Evolutionary conservation across 2,329 filamentous ascomycete genomes (phyloP), one percentile per base, ranked within the genome.

Genomic region (Aulographum hederae): DNA sequence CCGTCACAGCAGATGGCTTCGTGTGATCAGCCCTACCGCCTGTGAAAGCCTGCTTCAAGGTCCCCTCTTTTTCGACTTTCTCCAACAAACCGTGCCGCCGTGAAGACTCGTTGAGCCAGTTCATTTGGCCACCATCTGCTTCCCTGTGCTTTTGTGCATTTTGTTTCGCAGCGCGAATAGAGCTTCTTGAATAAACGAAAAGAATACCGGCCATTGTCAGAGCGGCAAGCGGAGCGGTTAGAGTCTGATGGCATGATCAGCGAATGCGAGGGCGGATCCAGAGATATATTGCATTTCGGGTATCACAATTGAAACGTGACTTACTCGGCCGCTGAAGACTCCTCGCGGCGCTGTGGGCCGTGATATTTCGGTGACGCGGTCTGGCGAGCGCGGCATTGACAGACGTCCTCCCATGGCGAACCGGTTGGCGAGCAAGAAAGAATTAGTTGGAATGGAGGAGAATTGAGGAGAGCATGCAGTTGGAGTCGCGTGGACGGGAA

Each of bases 121-220:
- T 61, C 38, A 58, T 65, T 52, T 57, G 65, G 32, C 63, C 67
- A 18, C 63, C 65, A 37, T 70, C 65, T 25, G 62, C 65, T 40
- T 69, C 63, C 30, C 70, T 56, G 32, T 69, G 65, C 38, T 58
- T 55, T 40, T 69, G 61, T 0, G 73, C 73, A 39, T 78, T 76
- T 29, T 65, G 58, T 41, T 76, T 75, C 3, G 75, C 75, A 16
- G 71, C 67, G 37, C 64, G 60, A 38, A 79, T 78, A 16, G 67
- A 73, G 6, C 65, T 73, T 31, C 73, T 56, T 18, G 71, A 60
- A 51, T 79, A 79, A 20, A 64, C 52, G 48, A 67, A 69, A 19
- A 73, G 60, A 15, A 74, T 45, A 30, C 63, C 50, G 12, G 69
- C 69, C 69, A 74, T 73, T 11, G 64, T 65, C 39, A 71, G 57